Conservation (phyloP, 2,329 filamentous ascomycete species). For the Penicillium sp. region DNA sequence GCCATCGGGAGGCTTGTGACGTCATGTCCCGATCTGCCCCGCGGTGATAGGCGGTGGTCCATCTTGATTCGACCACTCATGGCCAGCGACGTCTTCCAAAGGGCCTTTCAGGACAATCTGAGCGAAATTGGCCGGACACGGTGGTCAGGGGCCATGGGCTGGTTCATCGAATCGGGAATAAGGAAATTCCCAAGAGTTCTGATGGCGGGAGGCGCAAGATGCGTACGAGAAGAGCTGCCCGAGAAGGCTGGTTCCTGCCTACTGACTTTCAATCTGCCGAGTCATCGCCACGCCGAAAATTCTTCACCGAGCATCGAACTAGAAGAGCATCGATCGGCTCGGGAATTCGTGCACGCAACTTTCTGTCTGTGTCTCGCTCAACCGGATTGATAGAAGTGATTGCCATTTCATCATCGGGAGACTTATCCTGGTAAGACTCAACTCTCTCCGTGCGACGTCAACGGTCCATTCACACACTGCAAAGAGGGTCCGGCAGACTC, state of each 20-base stretch:
- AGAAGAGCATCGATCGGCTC: neutral
- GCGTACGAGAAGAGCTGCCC: neutral
- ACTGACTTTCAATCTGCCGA: neutral
- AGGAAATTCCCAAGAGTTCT: neutral
- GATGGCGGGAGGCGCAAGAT: too few relatives aligned
- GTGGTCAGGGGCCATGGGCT: neutral
- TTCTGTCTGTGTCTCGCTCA: neutral
- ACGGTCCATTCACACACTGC: slow-evolving; percentile 5
- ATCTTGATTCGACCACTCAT: neutral
- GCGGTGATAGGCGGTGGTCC: slow-evolving; percentile 5
- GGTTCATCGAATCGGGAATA: slow-evolving; percentile 4
- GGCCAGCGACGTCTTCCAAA: neutral
- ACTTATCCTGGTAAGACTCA: neutral
- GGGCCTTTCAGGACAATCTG: slow-evolving; percentile 8
- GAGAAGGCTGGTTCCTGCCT: neutral
- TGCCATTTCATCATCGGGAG: slow-evolving; percentile 5
- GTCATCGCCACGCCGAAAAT: slow-evolving; percentile 4
- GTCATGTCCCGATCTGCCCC: slow-evolving; percentile 14
- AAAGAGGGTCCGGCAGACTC: neutral
- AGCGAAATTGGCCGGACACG: neutral
- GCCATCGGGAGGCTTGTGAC: slow-evolving; percentile 12
- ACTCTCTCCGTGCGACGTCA: slow-evolving; percentile 9
- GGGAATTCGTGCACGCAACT: neutral
- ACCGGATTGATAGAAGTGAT: neutral
- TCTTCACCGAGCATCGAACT: neutral